Evolutionary conservation across 441 rosid species (phyloP), one percentile per base, ranked within the genome.

Genomic region (Dalechampia spathulata): DNA sequence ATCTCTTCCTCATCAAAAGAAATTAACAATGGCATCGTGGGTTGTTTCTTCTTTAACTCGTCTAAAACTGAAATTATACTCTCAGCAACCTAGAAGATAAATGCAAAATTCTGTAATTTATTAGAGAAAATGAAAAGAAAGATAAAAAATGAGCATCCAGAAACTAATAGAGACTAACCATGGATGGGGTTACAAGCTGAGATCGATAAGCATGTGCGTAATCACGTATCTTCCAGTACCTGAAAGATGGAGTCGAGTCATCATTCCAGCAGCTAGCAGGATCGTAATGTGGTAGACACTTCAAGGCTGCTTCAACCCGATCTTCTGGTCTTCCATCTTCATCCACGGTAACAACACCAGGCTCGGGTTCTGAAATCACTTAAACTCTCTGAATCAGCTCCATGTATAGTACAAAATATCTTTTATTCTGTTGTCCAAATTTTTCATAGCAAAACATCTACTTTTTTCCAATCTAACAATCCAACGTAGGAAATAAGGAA

Each of bases 211-310:
- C 90, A 75, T 79, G 62, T 0, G 83, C 97, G 65, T 75, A 90
- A 73, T 90, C 97, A 41, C 95, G 93, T 66, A 90, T 86, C 83
- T 79, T 90, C 90, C 93, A 86, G 58, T 86, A 86, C 57, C 82
- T 77, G 44, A 86, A 90, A 20, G 86, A 66, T 42, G 74, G 22
- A 60, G 58, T 42, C 4, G 63, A 55, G 56, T 75, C 79, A 7
- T 47, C 61, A 17, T 61, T 74, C 60, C 71, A 77, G 76, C 53
- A 52, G 61, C 38, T 75, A 58, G 87, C 65, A 51, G 87, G 78
- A 71, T 72, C 84, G 68, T 76, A 79, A 37, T 49, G 75, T 38
- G 85, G 87, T 75, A 90, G 93, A 72, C 83, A 86, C 61, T 72
- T 76, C 66, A 84, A 63, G 49, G 97, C 95, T 11, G 55, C 49